Conservation (phyloP, 2,329 filamentous ascomycete genomes). For the Microdochium trichocladiopsis region DNA sequence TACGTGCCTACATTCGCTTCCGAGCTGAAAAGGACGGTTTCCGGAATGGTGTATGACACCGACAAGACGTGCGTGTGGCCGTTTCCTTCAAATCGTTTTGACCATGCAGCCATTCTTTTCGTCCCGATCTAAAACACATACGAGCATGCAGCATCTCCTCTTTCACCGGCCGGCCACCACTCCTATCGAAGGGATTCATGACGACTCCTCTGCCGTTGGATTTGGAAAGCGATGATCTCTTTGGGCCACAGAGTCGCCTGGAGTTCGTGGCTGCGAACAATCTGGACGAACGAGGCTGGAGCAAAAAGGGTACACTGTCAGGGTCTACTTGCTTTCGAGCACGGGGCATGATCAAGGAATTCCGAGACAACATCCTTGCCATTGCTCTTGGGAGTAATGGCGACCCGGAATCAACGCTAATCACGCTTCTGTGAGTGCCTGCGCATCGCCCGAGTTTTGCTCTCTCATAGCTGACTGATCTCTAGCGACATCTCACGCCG, state of each 20-base stretch:
- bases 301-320: constrained; percentile 11
- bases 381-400: constrained; percentile 35
- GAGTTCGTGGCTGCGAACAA: neutral
- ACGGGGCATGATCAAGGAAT: constrained; percentile 30
- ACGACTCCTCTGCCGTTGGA: constrained; percentile 32
- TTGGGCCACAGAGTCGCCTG: constrained; percentile 4
- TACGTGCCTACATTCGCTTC: constrained; percentile 11
- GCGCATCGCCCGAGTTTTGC: neutral
- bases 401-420: constrained; percentile 24
- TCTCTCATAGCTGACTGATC: neutral
- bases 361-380: constrained; percentile 53
- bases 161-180: constrained; percentile 33
- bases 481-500: constrained; percentile 26
- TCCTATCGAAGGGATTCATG: constrained; percentile 25
- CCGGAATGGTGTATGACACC: constrained; percentile 13
- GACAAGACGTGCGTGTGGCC: neutral
- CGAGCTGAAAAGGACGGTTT: constrained; percentile 21
- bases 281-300: constrained; percentile 25
- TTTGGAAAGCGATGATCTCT: constrained; percentile 26
- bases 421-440: constrained; percentile 22
- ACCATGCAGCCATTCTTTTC: neutral
- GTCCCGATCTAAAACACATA: neutral
- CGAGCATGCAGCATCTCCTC: neutral
- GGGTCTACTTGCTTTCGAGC: constrained; percentile 21
- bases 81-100: no score